phyloP scores from a whole-genome alignment of 306 rosid species.

The Cyamopsis tetragonoloba region DNA sequence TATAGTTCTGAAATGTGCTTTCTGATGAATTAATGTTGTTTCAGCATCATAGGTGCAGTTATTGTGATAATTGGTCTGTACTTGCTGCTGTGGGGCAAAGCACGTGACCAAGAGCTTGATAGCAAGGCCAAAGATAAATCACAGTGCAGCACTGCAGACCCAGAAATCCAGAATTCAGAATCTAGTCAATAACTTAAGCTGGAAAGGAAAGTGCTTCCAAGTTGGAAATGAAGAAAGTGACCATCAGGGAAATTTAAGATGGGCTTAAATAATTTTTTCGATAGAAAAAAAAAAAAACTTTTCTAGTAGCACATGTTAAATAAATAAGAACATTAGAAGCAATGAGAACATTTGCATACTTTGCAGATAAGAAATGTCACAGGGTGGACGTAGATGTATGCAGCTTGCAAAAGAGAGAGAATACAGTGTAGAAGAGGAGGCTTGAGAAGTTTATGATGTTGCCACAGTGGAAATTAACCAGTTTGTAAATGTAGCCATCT shows the following conservation, averaged over 20 bases:
- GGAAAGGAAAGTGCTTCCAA: neutral
- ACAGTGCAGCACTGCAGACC: constrained; percentile 7
- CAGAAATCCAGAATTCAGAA: constrained; percentile 26
- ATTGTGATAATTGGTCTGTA: constrained; percentile 65
- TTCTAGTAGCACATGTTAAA: no score
- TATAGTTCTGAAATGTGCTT: neutral
- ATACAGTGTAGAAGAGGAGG: no score
- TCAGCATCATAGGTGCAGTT: constrained; percentile 67
- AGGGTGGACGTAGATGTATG: no score
- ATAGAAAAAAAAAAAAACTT: no score
- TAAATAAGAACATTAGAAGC: constrained; percentile 28
- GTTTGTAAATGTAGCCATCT: no score
- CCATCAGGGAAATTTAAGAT: neutral
- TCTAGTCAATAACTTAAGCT: neutral
- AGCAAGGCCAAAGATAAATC: constrained; percentile 33
- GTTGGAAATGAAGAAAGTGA: neutral
- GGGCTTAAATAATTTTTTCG: neutral
- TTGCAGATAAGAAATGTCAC: neutral
- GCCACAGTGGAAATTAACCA: no score
- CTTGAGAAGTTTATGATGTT: no score
- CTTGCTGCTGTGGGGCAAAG: constrained; percentile 81
- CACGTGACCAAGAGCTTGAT: constrained; percentile 37
- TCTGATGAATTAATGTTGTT: constrained; percentile 23
- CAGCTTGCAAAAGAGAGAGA: no score
- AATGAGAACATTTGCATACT: constrained; percentile 27